A percentile compares a stretch with the other conserved stretches of the same genome.
phyloP scores from a whole-genome alignment of 1,284 basidiomycete species.

The Rhizopogon parksii region DNA sequence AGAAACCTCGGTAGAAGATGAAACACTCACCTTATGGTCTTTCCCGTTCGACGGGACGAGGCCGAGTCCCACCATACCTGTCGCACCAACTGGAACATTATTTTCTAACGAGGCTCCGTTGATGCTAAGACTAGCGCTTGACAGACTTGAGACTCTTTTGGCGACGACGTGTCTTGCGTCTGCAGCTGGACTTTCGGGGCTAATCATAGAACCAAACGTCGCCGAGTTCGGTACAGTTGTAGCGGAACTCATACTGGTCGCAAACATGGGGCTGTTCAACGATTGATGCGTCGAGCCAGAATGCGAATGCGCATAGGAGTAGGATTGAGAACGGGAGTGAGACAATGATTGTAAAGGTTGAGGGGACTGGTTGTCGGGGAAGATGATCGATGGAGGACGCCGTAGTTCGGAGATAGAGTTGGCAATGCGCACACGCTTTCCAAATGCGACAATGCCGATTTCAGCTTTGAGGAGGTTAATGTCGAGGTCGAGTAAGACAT shows the following conservation, averaged over 20 bases:
- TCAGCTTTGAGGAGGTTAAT: constrained; percentile 89
- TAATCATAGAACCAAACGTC: constrained; percentile 23
- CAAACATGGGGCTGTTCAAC: constrained; percentile 28
- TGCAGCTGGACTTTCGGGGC: constrained; percentile 35
- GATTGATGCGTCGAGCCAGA: constrained; percentile 35
- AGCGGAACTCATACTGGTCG: constrained; percentile 20
- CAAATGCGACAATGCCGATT: constrained; percentile 91
- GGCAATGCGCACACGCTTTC: constrained; percentile 88
- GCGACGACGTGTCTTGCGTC: constrained; percentile 18
- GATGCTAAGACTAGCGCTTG: constrained; percentile 23
- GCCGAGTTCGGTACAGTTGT: constrained; percentile 17
- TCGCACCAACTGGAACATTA: constrained; percentile 10
- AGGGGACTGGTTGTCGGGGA: constrained; percentile 31
- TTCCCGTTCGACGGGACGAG: constrained; percentile 11
- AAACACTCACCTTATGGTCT: neutral
- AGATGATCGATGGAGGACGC: constrained; percentile 52
- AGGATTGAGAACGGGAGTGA: constrained; percentile 34
- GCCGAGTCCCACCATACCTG: constrained; percentile 23
- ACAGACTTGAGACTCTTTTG: constrained; percentile 27
- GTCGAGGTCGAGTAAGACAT: constrained; percentile 92
- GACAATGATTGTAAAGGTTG: constrained; percentile 39
- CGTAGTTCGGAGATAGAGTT: constrained; percentile 92
- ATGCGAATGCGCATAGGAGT: constrained; percentile 26
- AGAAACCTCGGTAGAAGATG: neutral
- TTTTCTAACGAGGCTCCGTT: constrained; percentile 13